Evolutionary conservation across 306 rosid genomes (phyloP).

Genomic region (Neltuma alba): DNA sequence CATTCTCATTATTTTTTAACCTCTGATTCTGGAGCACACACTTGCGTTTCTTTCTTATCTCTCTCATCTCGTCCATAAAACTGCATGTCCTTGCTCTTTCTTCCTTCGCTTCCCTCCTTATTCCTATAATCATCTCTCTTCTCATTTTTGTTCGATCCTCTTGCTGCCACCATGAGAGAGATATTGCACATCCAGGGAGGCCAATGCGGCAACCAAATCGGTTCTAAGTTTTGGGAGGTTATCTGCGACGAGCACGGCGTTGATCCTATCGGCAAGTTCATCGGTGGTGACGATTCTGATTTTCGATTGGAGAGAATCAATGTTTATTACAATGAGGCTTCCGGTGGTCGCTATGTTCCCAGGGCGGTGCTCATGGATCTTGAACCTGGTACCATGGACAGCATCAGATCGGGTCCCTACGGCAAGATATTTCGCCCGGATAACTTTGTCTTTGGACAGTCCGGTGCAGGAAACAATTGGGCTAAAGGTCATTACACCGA

Average conservation of each 20-base stretch:
- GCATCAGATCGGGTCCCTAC: conserved; percentile 46
- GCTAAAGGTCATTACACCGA: conserved; percentile 57
- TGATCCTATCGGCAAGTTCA: conserved; percentile 36
- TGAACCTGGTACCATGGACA: conserved; percentile 49
- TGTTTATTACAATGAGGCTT: conserved; percentile 46
- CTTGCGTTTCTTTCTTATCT: not conserved
- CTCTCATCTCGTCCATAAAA: not conserved
- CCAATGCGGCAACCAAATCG: conserved; percentile 51
- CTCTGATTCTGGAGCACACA: not conserved
- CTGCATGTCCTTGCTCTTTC: not conserved
- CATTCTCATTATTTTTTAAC: not conserved
- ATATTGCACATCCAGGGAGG: conserved; percentile 48
- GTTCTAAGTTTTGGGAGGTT: conserved; percentile 49
- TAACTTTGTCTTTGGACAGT: conserved; percentile 48
- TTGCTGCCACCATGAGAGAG: conserved; percentile 33
- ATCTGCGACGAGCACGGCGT: conserved; percentile 49
- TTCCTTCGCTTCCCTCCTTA: not conserved
- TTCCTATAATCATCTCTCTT: not conserved
- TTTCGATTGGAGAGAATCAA: conserved; percentile 42
- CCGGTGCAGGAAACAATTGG: conserved; percentile 75
- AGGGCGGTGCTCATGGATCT: conserved; percentile 50
- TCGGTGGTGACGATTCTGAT: not conserved
- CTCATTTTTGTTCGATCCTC: not conserved
- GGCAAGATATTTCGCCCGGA: conserved; percentile 46
- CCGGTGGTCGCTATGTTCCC: conserved; percentile 40